Evolutionary conservation across 768 basidiomycete species (phyloP).

Genomic region (Sistotremastrum suecicum): DNA sequence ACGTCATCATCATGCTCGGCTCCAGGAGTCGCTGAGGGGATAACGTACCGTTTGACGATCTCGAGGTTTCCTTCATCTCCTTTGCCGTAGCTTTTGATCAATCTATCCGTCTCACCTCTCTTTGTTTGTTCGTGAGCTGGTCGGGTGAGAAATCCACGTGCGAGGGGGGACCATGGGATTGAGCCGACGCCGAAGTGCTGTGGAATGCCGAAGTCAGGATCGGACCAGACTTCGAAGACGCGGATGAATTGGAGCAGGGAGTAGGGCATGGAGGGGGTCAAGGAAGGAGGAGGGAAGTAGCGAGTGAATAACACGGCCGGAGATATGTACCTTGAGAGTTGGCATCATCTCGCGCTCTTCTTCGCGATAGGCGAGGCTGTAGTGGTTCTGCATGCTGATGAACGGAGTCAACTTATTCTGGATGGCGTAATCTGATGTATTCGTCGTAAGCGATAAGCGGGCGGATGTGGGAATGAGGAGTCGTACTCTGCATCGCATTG

Average conservation of each 20-base stretch:
- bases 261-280: too few species aligned
- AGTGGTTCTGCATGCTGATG: slow-evolving; percentile 60
- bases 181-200: slow-evolving; percentile 38
- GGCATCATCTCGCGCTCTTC: slow-evolving; percentile 57
- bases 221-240: too few species aligned
- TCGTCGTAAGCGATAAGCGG: too few species aligned
- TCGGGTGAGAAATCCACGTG: slow-evolving; percentile 33
- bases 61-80: slow-evolving; percentile 20
- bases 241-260: too few species aligned
- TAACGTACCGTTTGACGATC: slow-evolving; percentile 25
- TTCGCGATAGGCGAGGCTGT: slow-evolving; percentile 47
- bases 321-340: slow-evolving; percentile 28
- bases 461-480: background rate
- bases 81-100: slow-evolving; percentile 11
- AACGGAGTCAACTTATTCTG: slow-evolving; percentile 43
- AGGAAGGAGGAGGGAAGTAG: too few species aligned
- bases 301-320: too few species aligned
- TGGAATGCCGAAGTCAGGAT: background rate
- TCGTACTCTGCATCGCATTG: slow-evolving; percentile 40
- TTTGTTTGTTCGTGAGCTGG: slow-evolving; percentile 24
- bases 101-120: slow-evolving; percentile 24
- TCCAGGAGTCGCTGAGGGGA: slow-evolving; percentile 2
- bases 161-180: slow-evolving; percentile 49
- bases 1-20: slow-evolving; percentile 3
- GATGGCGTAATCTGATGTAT: slow-evolving; percentile 41